Conservation (phyloP, 768 basidiomycete species). For the Lentinula detonsa region DNA sequence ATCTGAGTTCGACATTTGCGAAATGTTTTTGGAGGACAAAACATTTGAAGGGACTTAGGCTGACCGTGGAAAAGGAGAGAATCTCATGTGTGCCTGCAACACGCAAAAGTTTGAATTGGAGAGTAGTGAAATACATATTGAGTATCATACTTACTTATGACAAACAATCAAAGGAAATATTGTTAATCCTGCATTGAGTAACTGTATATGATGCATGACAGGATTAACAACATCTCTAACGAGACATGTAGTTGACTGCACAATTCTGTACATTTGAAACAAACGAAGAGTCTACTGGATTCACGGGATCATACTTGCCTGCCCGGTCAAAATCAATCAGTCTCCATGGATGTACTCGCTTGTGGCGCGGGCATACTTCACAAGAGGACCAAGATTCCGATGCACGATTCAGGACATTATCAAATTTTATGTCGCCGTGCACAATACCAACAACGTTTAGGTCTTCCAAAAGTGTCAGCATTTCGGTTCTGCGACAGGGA, state of each 20-base stretch:
- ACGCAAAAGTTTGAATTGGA: too few relatives aligned
- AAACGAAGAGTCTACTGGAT: neutral
- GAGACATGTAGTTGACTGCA: neutral
- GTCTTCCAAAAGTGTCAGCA: neutral
- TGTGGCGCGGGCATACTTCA: neutral
- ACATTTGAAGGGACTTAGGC: too few relatives aligned
- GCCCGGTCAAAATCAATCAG: neutral
- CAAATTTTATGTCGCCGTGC: neutral
- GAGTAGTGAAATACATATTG: too few relatives aligned
- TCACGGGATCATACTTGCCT: neutral
- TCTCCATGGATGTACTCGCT: neutral
- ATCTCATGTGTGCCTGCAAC: too few relatives aligned
- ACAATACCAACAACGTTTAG: neutral
- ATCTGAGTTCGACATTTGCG: too few relatives aligned
- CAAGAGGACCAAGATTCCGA: neutral
- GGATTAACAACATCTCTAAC: too few relatives aligned
- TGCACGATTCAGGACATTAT: neutral
- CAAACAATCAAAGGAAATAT: too few relatives aligned
- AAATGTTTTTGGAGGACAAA: too few relatives aligned
- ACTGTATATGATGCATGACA: too few relatives aligned
- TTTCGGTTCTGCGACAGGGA: neutral
- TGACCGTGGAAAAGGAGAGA: too few relatives aligned
- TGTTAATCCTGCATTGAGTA: too few relatives aligned
- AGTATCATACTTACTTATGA: too few relatives aligned
- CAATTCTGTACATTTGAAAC: neutral